Evolutionary conservation across 768 basidiomycete genomes (phyloP), one percentile per base, ranked within the genome.

Genomic region (Hygrocybe punicea): DNA sequence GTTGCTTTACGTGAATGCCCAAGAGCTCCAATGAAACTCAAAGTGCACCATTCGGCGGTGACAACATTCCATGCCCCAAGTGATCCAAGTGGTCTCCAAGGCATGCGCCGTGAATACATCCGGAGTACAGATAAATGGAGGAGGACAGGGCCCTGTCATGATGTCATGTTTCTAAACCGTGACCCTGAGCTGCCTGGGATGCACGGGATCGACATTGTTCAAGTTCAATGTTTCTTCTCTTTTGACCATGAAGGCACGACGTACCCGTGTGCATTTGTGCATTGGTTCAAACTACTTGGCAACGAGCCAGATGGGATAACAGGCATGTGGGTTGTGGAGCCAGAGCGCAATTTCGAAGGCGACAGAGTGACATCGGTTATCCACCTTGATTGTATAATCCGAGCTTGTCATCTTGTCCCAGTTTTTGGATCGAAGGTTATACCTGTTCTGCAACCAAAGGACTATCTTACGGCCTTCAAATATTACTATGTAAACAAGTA

Each of bases 181-280:
- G 48, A 17, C 59, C 64, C 21, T 19, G 55, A 51, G 3, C 34
- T 40, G 14, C 42, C 51, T 6, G 65, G 64, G 1, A 63, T 73
- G 39, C 36, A 55, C 1, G 71, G 71, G 2, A 42, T 75, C 40
- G 48, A 45, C 35, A 64, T 71, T 23, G 72, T 53, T 0, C 65
- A 67, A 0, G 65, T 73, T 14, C 56, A 47, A 6, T 62, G 67
- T 4, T 69, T 76, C 51, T 69, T 75, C 25, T 47, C 55, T 49
- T 56, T 48, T 33, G 13, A 8, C 4, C 50, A 6, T 36, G 16
- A 50, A 10, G 25, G 48, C 8, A 50, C 13, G 9, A 5, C 34
- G 5, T 58, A 53, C 35, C 51, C 59, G 3, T 60, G 59, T 51
- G 57, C 59, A 21, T 40, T 60, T 7, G 39, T 60, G 3, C 19